Conservation (phyloP, 2,329 filamentous ascomycete genomes). For the Gnomoniopsis sp. region DNA sequence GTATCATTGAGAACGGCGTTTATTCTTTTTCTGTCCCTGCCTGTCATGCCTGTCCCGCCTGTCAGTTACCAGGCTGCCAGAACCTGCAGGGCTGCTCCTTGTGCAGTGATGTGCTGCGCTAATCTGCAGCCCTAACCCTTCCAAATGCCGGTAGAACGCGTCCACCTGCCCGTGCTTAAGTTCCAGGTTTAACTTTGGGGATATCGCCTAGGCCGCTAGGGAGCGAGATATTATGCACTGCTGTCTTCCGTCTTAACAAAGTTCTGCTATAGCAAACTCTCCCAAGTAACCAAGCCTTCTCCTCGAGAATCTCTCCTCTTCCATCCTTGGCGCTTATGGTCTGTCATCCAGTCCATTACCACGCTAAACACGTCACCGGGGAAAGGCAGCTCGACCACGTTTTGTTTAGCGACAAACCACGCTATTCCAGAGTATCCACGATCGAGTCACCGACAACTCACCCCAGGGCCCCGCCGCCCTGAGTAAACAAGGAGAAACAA, state of each 20-base stretch:
- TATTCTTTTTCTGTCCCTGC: no score
- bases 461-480: background rate
- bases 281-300: background rate
- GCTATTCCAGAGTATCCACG: background rate
- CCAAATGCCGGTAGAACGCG: no score
- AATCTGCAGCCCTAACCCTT: no score
- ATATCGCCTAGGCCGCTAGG: no score
- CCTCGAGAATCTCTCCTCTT: background rate
- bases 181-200: no score
- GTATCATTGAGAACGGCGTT: no score
- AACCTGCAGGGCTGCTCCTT: no score
- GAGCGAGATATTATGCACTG: slow-evolving; percentile 4
- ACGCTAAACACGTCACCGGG: background rate
- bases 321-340: background rate
- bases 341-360: background rate
- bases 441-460: slow-evolving; percentile 1
- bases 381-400: background rate
- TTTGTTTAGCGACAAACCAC: background rate
- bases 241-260: slow-evolving; percentile 8
- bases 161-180: no score
- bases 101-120: no score
- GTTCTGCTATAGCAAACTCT: slow-evolving; percentile 7
- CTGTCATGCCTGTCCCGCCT: no score
- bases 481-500: background rate
- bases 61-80: no score